Base-by-base conservation (phyloP, 2,329 filamentous ascomycete species). In the Verticillium zaregamsianum region DNA sequence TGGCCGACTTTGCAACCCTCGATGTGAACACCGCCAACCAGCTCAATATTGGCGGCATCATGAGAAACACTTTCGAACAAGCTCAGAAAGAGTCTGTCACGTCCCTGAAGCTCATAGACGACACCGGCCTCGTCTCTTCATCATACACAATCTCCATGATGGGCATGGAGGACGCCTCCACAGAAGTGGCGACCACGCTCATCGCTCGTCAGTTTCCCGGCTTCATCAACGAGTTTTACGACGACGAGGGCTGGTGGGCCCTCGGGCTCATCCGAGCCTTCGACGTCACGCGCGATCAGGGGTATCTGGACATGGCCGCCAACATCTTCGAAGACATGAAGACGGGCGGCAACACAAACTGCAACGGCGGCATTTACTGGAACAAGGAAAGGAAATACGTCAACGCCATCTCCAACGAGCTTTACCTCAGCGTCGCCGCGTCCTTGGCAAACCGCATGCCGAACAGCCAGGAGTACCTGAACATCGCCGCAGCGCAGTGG, bases 161-260 rank as follows among this genome's bases (percentile, higher is more conserved):
- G 65, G 65, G 69, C 25, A 75, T 65, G 31, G 60, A 59, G 58
- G 59, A 49, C 33, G 15, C 28, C 15, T 23, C 57, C 33, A 58
- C 57, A 31, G 57, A 58, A 8, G 15, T 58, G 14, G 25, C 40
- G 7, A 20, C 25, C 25, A 40, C 72, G 63, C 71, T 74, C 25
- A 63, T 64, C 40, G 57, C 62, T 37, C 62, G 63, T 37, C 57
- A 57, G 23, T 77, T 76, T 61, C 64, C 67, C 4, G 70, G 77
- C 60, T 85, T 83, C 68, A 70, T 81, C 61, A 83, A 85, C 63
- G 77, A 80, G 7, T 86, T 74, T 62, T 86, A 85, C 65, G 86
- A 88, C 64, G 86, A 88, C 67, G 82, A 85, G 68, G 80, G 83
- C n/a, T 88, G 86, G 86, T 88, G 86, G 86, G 84, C 80, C 11